phyloP scores from a whole-genome alignment of 305 asterid genomes.

The Fraxinus ornus region DNA sequence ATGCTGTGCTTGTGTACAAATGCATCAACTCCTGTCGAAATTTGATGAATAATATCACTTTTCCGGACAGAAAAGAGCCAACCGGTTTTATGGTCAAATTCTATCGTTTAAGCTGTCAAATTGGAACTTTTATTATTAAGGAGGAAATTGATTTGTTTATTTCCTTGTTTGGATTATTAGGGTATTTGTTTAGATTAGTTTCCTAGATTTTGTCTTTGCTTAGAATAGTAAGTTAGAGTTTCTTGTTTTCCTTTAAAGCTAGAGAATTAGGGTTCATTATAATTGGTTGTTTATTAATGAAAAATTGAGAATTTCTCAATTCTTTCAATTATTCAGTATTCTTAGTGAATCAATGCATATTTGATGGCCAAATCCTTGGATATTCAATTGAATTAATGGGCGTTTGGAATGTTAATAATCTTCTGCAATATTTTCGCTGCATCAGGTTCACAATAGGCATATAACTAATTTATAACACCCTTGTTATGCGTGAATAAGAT shows the following conservation, averaged over 20 bases:
- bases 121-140: no score
- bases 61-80: no score
- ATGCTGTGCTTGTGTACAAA: no score
- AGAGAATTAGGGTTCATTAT: background rate
- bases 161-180: background rate
- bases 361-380: background rate
- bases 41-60: no score
- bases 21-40: no score
- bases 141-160: background rate
- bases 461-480: background rate
- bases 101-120: no score
- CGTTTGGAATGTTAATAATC: background rate
- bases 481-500: no score
- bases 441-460: background rate
- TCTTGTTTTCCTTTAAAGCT: background rate
- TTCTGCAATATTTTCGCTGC: background rate
- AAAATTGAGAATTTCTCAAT: background rate
- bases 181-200: background rate
- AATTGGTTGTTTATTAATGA: no score
- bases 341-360: background rate
- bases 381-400: background rate
- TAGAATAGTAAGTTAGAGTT: background rate
- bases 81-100: no score
- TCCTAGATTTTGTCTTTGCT: background rate
- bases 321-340: background rate